phyloP scores from a whole-genome alignment of 371 early-diverging fungal genomes.

The Apophysomyces trapeziformis region DNA sequence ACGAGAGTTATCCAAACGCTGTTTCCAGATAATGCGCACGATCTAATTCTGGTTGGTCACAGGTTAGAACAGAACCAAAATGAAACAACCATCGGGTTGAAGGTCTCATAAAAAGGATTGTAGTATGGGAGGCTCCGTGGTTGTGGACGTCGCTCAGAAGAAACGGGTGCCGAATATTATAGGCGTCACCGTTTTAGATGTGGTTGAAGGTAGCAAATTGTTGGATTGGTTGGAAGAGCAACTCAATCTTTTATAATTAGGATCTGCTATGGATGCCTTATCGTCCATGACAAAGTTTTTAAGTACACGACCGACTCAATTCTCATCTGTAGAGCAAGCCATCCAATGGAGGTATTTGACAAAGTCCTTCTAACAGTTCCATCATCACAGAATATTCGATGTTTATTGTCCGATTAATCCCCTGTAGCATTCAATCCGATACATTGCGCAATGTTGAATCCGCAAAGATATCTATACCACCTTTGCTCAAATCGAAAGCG shows the following conservation, averaged over 20 bases:
- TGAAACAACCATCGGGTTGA: neutral
- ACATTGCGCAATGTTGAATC: conserved; percentile 72
- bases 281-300: conserved; percentile 67
- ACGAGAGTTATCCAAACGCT: conserved; percentile 48
- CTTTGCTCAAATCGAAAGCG: conserved; percentile 29
- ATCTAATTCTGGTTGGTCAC: conserved; percentile 80
- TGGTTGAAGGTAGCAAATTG: conserved; percentile 79
- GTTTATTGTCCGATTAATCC: no score
- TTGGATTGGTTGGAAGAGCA: conserved; percentile 12
- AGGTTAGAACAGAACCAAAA: conserved; percentile 49
- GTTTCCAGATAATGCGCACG: conserved; percentile 39
- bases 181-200: conserved; percentile 85
- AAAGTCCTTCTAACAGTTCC: neutral
- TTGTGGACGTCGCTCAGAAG: conserved; percentile 71
- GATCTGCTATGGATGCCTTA: conserved; percentile 80
- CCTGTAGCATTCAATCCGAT: conserved; percentile 57
- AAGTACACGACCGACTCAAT: conserved; percentile 63
- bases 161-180: conserved; percentile 59
- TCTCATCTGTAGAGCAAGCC: conserved; percentile 64
- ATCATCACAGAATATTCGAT: no score
- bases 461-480: conserved; percentile 79
- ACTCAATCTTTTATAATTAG: conserved; percentile 26
- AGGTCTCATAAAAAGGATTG: neutral
- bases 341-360: conserved; percentile 65
- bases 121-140: conserved; percentile 93